These are phyloP conservation scores for Potentilla sterilis DNA, from an alignment of 306 rosid species.

Conservation along the genomic window DNA sequence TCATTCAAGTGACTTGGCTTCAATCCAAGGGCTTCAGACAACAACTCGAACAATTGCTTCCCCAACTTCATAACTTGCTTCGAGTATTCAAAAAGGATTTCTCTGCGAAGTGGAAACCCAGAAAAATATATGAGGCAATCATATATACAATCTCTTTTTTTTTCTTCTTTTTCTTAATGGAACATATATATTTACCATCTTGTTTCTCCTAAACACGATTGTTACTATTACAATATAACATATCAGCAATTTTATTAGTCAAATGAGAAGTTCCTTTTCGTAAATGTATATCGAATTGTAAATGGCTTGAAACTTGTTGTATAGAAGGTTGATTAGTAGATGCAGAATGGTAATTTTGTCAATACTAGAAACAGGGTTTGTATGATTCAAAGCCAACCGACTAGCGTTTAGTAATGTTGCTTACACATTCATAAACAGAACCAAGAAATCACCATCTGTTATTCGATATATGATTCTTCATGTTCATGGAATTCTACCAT, in stretches of 20 bases:
- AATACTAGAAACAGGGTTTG: neutral
- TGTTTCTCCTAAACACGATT: neutral
- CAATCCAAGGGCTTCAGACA: conserved; percentile 22
- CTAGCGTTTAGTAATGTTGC: neutral
- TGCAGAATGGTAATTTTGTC: neutral
- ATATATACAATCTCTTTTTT: neutral
- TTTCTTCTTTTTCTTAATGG: too few relatives aligned
- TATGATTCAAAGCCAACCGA: neutral
- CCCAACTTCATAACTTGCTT: conserved; percentile 39
- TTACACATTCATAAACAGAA: neutral
- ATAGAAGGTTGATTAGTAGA: neutral
- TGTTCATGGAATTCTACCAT: neutral
- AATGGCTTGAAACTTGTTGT: neutral
- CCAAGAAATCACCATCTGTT: neutral
- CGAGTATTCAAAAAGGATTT: conserved; percentile 30
- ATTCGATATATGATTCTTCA: neutral
- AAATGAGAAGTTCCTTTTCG: neutral
- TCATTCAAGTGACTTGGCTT: conserved; percentile 1
- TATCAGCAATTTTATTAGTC: neutral
- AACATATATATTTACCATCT: neutral
- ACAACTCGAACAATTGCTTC: conserved; percentile 17
- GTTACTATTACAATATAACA: too few relatives aligned
- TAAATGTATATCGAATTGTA: neutral
- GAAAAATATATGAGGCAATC: neutral
- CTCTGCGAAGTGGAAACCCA: neutral